These are phyloP conservation scores for Meredithiella fracta DNA, from an alignment of 2,329 filamentous ascomycete genomes.

Conservation along the genomic window DNA sequence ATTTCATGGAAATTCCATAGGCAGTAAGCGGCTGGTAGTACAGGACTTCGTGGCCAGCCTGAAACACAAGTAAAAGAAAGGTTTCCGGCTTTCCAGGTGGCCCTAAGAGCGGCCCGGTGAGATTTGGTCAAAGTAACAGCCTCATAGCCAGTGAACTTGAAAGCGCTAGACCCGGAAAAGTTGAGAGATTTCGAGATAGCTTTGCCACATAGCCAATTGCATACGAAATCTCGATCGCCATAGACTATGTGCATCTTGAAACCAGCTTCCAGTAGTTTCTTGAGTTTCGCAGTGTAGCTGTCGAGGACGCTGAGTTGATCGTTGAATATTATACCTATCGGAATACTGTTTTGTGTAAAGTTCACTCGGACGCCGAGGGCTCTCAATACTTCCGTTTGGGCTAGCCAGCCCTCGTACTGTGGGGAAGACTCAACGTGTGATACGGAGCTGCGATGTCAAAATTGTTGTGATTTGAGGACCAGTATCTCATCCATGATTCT, in stretches of 20 bases:
- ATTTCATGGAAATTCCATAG: constrained; percentile 43
- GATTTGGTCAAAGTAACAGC: constrained; percentile 42
- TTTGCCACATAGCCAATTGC: constrained; percentile 59
- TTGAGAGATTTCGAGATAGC: constrained; percentile 40
- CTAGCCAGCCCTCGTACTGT: constrained; percentile 49
- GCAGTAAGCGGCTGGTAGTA: constrained; percentile 44
- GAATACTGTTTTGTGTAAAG: constrained; percentile 44
- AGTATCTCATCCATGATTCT: neutral
- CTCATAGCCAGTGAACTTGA: constrained; percentile 52
- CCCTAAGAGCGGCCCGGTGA: constrained; percentile 59
- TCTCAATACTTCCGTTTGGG: constrained; percentile 37
- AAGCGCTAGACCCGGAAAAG: constrained; percentile 26
- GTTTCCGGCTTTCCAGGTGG: constrained; percentile 60
- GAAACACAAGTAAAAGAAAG: constrained; percentile 52
- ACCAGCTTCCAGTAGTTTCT: constrained; percentile 41
- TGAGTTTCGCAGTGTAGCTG: constrained; percentile 27
- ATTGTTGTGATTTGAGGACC: constrained; percentile 32
- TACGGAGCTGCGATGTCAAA: constrained; percentile 45
- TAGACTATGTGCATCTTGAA: constrained; percentile 61
- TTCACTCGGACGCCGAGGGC: constrained; percentile 48
- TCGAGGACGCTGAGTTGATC: constrained; percentile 19
- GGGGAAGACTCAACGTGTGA: constrained; percentile 43
- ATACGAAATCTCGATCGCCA: constrained; percentile 46
- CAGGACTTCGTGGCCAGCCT: constrained; percentile 48
- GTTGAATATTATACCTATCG: constrained; percentile 41